Evolutionary conservation across 108 stramenopile genomes (phyloP), one percentile per base, ranked within the genome.

Genomic region (Phaeodactylum tricornutum): DNA sequence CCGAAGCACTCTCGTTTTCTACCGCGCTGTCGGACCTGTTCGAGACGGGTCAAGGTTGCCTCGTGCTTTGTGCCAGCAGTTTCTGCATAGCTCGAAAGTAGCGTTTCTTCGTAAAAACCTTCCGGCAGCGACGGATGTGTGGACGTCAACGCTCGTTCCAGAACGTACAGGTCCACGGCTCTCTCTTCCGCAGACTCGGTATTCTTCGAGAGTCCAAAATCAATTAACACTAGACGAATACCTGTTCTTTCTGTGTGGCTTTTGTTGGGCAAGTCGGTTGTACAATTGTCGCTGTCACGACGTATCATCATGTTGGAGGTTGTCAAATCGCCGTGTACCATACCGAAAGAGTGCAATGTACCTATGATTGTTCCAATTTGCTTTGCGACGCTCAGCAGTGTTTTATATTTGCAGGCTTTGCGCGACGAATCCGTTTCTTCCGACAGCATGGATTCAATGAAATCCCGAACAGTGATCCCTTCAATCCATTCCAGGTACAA

Each of bases 121-220:
- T 66, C 56, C 3, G 61, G 50, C 29, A 78, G 50, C 34, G 86
- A 71, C 3, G 92, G 80, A 71, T 96, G 94, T 5, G 96, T 95
- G 31, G 94, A 89, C 36, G 75, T 23, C 28, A 98, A 77, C 2
- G 96, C 95, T 43, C 96, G 74, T 56, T 98, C 94, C 34, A 98
- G 64, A 9, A 98, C 96, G 61, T 96, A 95, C 22, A 96, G 66
- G 65, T 98, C 96, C n/a, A 96, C 96, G 30, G 95, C 96, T 62
- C 86, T 87, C 64, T 96, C 95, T 78, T 98, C 95, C 7, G 64
- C 63, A 55, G 66, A 75, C 29, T 75, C 44, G 47, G 90, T 72
- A 52, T 56, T 72, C 30, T 70, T 75, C 45, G 87, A 85, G 22
- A 97, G 61, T 16, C 96, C 96, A 74, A 97, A 97, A 69, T 97